phyloP scores from a whole-genome alignment of 139 green algal genomes.

The Micractinium conductrix region DNA sequence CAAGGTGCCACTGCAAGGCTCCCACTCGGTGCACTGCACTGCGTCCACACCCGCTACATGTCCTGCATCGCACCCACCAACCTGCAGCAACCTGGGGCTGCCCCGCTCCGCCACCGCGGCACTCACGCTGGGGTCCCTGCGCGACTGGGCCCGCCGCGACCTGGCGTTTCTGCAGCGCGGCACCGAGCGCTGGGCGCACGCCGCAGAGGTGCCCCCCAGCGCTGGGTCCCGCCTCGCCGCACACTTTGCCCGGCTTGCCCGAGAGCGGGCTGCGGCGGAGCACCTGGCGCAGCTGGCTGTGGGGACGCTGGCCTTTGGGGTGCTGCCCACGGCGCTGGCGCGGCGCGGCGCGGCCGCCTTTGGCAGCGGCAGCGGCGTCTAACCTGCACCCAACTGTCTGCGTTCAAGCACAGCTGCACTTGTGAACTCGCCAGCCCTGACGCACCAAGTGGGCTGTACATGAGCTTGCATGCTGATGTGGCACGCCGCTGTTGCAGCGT shows the following conservation, averaged over 20 bases:
- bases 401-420: too few relatives aligned
- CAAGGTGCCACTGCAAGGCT: neutral
- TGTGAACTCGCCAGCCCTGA: too few relatives aligned
- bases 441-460: too few relatives aligned
- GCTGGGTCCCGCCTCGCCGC: neutral
- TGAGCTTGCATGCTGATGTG: too few relatives aligned
- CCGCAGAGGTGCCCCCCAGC: neutral
- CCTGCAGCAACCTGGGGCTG: neutral
- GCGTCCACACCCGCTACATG: neutral
- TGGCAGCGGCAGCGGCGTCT: too few relatives aligned
- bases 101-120: neutral
- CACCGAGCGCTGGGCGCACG: neutral
- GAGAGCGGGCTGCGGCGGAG: neutral
- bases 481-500: too few relatives aligned
- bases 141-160: neutral
- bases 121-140: neutral
- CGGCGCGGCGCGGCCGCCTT: too few relatives aligned
- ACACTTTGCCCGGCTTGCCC: neutral
- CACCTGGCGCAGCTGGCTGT: neutral
- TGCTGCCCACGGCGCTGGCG: too few relatives aligned
- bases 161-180: neutral
- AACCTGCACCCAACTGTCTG: too few relatives aligned
- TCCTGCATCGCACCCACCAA: too few relatives aligned
- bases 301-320: neutral
- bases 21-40: neutral